Percentiles rank a stretch among this genome's conserved stretches.
phyloP scores from a whole-genome alignment of 768 basidiomycete species.

The Rhizopogon vulgaris region DNA sequence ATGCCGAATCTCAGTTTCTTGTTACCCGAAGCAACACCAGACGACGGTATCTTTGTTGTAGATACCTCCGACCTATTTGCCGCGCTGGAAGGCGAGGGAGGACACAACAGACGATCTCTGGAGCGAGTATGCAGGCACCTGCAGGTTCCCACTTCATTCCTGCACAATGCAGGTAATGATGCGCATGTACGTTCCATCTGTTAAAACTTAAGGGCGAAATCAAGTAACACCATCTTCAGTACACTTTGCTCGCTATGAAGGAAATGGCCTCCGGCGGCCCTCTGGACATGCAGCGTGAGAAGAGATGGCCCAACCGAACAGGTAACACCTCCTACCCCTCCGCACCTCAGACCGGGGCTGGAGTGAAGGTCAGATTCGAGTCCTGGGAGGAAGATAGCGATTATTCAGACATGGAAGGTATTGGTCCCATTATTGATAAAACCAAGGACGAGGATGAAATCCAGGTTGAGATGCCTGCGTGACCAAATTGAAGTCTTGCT shows the following conservation, averaged over 20 bases:
- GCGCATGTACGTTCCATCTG: slow-evolving; percentile 52
- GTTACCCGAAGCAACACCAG: slow-evolving; percentile 51
- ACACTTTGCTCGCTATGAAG: slow-evolving; percentile 59
- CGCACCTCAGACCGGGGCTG: slow-evolving; percentile 18
- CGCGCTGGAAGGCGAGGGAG: slow-evolving; percentile 59
- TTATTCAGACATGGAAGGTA: slow-evolving; percentile 39
- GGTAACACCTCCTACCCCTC: slow-evolving; percentile 6
- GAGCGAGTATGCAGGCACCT: slow-evolving; percentile 60
- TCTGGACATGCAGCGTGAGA: slow-evolving; percentile 69
- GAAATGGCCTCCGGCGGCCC: slow-evolving; percentile 71
- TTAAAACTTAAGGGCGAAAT: neutral
- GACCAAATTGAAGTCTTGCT: neutral
- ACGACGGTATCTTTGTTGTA: slow-evolving; percentile 53
- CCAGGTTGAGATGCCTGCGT: slow-evolving; percentile 1
- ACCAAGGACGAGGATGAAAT: slow-evolving; percentile 5
- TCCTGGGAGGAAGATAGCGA: slow-evolving; percentile 53
- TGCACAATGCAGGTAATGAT: slow-evolving; percentile 88
- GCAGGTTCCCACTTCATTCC: slow-evolving; percentile 43
- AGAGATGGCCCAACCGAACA: slow-evolving; percentile 70
- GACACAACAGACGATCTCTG: slow-evolving; percentile 47
- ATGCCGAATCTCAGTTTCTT: slow-evolving; percentile 45
- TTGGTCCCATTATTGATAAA: slow-evolving; percentile 18
- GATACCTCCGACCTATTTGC: slow-evolving; percentile 74
- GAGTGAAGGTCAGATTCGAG: slow-evolving; percentile 52
- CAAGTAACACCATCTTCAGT: slow-evolving; percentile 38